Percentiles rank a stretch among this genome's conserved stretches.
Evolutionary conservation across 345 rosid genomes (phyloP).

Genomic region (Eucalyptus rudis): DNA sequence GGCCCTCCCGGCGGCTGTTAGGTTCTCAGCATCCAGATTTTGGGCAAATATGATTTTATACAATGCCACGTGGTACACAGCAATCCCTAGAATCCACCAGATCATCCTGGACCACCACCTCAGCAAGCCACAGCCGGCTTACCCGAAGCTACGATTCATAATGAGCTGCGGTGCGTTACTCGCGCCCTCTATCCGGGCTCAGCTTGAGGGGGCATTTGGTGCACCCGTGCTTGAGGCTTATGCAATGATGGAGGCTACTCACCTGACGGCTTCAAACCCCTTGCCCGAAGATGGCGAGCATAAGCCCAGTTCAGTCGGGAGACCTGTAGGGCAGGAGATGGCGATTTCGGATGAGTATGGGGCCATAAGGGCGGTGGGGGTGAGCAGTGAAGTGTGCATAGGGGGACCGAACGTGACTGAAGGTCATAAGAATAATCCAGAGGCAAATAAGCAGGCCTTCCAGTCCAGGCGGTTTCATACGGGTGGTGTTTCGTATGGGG

Average conservation of each 20-base stretch:
- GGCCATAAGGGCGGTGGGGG: constrained; percentile 21
- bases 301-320: constrained; percentile 76
- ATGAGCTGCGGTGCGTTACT: constrained; percentile 81
- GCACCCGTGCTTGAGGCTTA: constrained; percentile 86
- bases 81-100: constrained; percentile 82
- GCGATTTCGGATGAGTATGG: constrained; percentile 56
- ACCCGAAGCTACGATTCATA: constrained; percentile 68
- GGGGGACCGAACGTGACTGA: constrained; percentile 80
- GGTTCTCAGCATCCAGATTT: constrained; percentile 74
- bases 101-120: constrained; percentile 65
- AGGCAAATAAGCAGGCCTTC: constrained; percentile 66
- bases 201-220: constrained; percentile 62
- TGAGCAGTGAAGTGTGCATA: constrained; percentile 67
- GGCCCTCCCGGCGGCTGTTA: constrained; percentile 60
- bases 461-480: constrained; percentile 88
- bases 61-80: constrained; percentile 82
- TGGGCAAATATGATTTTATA: constrained; percentile 61
- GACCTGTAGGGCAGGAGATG: constrained; percentile 76
- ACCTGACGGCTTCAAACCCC: constrained; percentile 67
- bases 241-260: constrained; percentile 87
- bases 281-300: constrained; percentile 67
- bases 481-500: constrained; percentile 63
- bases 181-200: constrained; percentile 61
- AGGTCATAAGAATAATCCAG: constrained; percentile 83
- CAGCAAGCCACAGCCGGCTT: constrained; percentile 34